Percentiles rank a stretch among this genome's conserved stretches.
These are phyloP conservation scores for Tolypocladium sp. DNA, from an alignment of 2,329 filamentous ascomycete genomes.

Conservation along the genomic window DNA sequence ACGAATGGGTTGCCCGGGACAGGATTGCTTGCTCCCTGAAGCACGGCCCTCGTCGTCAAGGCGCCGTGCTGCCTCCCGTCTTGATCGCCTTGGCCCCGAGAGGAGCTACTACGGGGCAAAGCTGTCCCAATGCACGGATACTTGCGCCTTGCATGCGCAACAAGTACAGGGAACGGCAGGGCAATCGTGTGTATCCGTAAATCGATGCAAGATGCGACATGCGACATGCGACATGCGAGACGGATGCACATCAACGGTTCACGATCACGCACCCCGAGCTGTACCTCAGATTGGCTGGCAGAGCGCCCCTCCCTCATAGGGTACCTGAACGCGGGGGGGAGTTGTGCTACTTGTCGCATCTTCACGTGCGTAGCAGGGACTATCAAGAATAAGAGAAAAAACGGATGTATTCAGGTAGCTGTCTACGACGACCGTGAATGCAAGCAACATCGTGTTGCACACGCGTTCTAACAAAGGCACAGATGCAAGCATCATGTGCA, in stretches of 20 bases:
- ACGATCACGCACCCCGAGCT: background rate
- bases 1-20: background rate
- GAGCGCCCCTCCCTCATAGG: background rate
- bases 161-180: too few relatives aligned
- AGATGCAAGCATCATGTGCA: background rate
- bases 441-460: too few relatives aligned
- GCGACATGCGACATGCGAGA: background rate
- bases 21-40: background rate
- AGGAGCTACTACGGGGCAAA: background rate
- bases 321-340: background rate
- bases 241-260: background rate
- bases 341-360: background rate
- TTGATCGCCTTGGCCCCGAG: background rate
- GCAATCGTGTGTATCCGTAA: background rate
- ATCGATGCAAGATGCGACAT: background rate
- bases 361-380: background rate
- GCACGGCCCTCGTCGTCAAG: too few relatives aligned
- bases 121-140: background rate
- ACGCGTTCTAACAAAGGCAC: too few relatives aligned
- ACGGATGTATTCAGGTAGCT: too few relatives aligned
- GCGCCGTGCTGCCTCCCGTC: background rate
- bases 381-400: background rate
- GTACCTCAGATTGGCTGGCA: background rate
- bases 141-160: background rate
- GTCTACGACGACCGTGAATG: too few relatives aligned